These are phyloP conservation scores for Myotisia sp. DNA, from an alignment of 2,329 filamentous ascomycete species.

Conservation along the genomic window DNA sequence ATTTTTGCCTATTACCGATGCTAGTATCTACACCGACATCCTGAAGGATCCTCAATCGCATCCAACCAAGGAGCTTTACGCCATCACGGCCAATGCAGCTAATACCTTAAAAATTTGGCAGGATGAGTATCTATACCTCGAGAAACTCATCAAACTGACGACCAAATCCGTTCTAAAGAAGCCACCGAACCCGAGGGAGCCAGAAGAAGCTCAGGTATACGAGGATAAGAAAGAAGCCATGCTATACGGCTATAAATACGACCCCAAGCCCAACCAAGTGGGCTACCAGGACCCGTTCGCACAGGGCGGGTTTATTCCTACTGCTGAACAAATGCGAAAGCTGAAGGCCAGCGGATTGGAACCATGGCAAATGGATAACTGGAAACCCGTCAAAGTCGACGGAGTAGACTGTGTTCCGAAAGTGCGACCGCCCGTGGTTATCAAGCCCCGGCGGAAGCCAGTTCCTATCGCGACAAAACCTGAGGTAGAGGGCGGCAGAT, in stretches of 20 bases:
- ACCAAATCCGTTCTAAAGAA: slow-evolving; percentile 38
- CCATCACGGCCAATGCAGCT: slow-evolving; percentile 41
- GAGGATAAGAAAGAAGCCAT: slow-evolving; percentile 48
- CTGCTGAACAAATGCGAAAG: slow-evolving; percentile 28
- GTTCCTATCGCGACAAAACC: slow-evolving; percentile 5
- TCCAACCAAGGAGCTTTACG: slow-evolving; percentile 40
- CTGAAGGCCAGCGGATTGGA: slow-evolving; percentile 24
- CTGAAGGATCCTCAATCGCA: slow-evolving; percentile 28
- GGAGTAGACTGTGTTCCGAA: slow-evolving; percentile 26
- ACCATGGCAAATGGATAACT: slow-evolving; percentile 30
- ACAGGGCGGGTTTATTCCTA: slow-evolving; percentile 37
- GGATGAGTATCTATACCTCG: slow-evolving; percentile 42
- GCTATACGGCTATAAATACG: slow-evolving; percentile 46
- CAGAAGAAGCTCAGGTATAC: slow-evolving; percentile 36
- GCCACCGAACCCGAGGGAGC: slow-evolving; percentile 37
- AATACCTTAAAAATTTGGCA: slow-evolving; percentile 41
- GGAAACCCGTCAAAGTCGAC: slow-evolving; percentile 24
- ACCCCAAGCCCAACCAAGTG: slow-evolving; percentile 32
- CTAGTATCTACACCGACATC: slow-evolving; percentile 24
- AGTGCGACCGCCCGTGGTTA: slow-evolving; percentile 17
- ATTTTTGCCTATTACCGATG: slow-evolving; percentile 24
- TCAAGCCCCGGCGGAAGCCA: slow-evolving; percentile 18
- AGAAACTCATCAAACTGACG: slow-evolving; percentile 35
- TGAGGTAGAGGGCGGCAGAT: not conserved
- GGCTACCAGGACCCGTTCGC: slow-evolving; percentile 44